Base-by-base conservation (phyloP, 1,284 basidiomycete species). In the Moesziomyces sp. region DNA sequence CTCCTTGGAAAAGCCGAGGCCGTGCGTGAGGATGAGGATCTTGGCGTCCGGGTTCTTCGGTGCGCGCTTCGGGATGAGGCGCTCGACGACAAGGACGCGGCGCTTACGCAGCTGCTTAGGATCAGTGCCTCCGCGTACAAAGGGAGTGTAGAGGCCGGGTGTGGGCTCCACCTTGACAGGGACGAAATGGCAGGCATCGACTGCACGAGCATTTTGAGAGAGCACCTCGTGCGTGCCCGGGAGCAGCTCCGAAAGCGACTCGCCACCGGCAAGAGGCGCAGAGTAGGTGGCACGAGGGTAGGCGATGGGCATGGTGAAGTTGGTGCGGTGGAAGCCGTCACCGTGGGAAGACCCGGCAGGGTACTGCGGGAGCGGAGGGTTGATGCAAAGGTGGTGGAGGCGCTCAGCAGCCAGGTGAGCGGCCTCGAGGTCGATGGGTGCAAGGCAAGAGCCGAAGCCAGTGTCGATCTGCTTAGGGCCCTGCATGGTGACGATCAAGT, bases 221-320 rank as follows among this genome's bases (percentile, higher is more conserved):
- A 73, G 60, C 24, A 66, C 55, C 50, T 67, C 64, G 52, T 73
- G 70, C 3, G 70, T 73, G 16, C 70, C 70, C 6, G 64, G 70
- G 13, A 67, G 54, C 45, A 68, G 48, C 46, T 73, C 70, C 7
- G 70, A 60, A 3, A 73, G 70, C 50, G 60, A 49, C 53, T 67
- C 62, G 23, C 70, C 70, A 16, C 65, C 70, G 11, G 60, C 65
- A 18, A 73, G 65, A 4, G 70, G 70, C n/a, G 44, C 51, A 33
- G 70, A 73, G 52, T 68, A 73, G 53, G 64, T 68, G 55, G 64
- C 49, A 26, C 65, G 59, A n/a, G 70, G 70, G 45, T 63, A 68
- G 9, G 70, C 61, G 42, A 63, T 44, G 28, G 69, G 69, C 63
- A 72, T 67, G 50, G 63, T 67, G 59, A 66, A 67, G 49, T 48